Base-by-base conservation (phyloP, 169 alveolate genomes). In the Plasmodium falciparum region DNA sequence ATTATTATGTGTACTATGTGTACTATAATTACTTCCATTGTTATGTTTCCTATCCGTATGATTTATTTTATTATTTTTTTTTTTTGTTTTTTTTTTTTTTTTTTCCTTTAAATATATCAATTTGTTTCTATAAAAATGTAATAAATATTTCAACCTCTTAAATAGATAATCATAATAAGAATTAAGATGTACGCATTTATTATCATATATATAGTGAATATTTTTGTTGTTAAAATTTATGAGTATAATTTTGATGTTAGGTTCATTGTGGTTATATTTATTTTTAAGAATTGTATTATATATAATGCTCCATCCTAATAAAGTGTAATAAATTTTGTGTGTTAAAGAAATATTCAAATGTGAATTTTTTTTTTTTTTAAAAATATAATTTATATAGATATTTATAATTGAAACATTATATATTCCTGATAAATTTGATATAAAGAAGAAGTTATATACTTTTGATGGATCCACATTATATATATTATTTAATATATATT, bases 281-380 rank as follows among this genome's bases (percentile, higher is more conserved):
- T 52, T 43, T 17, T 83, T 67, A 20, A 83, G 33, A 72, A 69
- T 69, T 1, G 33, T 13, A 9, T 69, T 83, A 3, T 69, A 11
- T 39, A 83, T 6, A 56, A 83, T 83, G 43, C 56, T 56, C 91
- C 91, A 83, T 17, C 85, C 91, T 58, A 83, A 83, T 29, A 83
- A 29, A 9, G 91, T 69, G 83, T 83, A 83, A 56, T 83, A 83
- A 3, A 56, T 83, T 50, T 83, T 83, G 24, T 83, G 67, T 66
- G 49, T 43, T 6, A 45, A 66, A 39, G 91, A 58, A 12, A 22
- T 20, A 17, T 69, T 39, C 24, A 52, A 39, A 17, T 69, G 69
- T 39, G 45, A 7, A 12, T 43, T 52, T 52, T 54, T 59, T 52
- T 54, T 59, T 12, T 45, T 69, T 83, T 67, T 54, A 69, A 49